These are phyloP conservation scores for Incumbomyces lentus DNA, from an alignment of 2,329 filamentous ascomycete genomes.

Conservation along the genomic window DNA sequence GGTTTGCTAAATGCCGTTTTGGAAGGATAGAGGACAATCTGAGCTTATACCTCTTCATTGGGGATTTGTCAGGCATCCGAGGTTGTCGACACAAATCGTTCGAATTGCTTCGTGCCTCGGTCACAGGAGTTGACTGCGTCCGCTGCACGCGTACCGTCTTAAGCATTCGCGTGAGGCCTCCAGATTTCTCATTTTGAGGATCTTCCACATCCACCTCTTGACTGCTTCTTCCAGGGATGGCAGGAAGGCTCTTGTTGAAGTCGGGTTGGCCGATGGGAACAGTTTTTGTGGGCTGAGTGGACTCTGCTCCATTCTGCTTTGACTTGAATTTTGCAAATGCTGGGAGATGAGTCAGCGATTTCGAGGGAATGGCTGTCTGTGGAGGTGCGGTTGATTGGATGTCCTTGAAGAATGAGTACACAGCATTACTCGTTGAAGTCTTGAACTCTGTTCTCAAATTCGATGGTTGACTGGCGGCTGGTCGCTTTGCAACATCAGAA, in stretches of 20 bases:
- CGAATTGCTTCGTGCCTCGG: not conserved
- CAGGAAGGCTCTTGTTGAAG: slow-evolving; percentile 7
- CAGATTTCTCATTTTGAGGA: not conserved
- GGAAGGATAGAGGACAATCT: too few species aligned
- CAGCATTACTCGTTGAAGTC: not conserved
- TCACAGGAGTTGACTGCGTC: not conserved
- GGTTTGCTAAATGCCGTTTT: too few species aligned
- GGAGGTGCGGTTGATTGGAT: not conserved
- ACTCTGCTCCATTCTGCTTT: not conserved
- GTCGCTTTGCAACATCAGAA: slow-evolving; percentile 12
- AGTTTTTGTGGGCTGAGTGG: not conserved
- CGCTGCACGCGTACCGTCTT: slow-evolving; percentile 3
- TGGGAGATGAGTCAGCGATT: slow-evolving; percentile 6
- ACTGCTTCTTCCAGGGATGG: not conserved
- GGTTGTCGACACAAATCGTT: not conserved
- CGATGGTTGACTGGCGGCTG: not conserved
- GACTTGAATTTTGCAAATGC: not conserved
- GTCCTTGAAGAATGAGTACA: slow-evolving; percentile 1
- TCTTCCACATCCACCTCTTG: not conserved
- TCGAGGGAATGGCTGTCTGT: not conserved
- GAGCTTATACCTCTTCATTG: too few species aligned
- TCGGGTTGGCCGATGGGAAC: not conserved
- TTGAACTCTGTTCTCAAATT: slow-evolving; percentile 2
- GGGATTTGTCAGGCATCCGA: not conserved
- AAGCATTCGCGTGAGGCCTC: slow-evolving; percentile 1